Evolutionary conservation across 306 rosid species (phyloP).

Genomic region (Oxytropis ochrocephala): DNA sequence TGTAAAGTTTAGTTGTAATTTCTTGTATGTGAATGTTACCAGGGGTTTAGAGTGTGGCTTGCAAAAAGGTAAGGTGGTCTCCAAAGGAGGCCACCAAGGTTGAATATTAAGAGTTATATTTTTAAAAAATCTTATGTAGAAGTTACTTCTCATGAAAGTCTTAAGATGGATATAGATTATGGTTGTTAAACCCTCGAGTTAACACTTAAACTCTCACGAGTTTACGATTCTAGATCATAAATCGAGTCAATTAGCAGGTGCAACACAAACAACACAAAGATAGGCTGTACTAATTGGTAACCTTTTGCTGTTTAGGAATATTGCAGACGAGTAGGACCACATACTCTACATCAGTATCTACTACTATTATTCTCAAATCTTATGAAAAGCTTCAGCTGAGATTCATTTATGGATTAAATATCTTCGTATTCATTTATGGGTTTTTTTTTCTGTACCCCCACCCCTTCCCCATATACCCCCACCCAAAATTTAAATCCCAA

Average conservation of each 20-base stretch:
- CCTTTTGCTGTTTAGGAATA: not conserved
- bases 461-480: too few relatives aligned
- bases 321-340: not conserved
- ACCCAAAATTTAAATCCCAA: too few relatives aligned
- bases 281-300: not conserved
- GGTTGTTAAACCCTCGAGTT: too few relatives aligned
- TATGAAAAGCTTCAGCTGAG: conserved; percentile 32
- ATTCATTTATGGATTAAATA: conserved; percentile 72
- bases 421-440: conserved; percentile 83
- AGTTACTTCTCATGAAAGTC: not conserved
- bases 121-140: not conserved
- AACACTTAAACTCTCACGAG: too few relatives aligned
- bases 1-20: conserved; percentile 14
- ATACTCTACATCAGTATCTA: not conserved
- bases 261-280: not conserved
- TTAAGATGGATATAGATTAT: not conserved
- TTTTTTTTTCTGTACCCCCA: too few relatives aligned
- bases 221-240: too few relatives aligned
- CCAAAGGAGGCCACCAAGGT: conserved; percentile 23
- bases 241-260: too few relatives aligned
- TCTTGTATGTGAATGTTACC: not conserved
- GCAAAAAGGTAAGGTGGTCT: conserved; percentile 5
- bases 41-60: not conserved
- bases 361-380: not conserved
- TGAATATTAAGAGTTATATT: not conserved